Conservation (phyloP, 176 grass and related monocot species). For the Musa beccarii region DNA sequence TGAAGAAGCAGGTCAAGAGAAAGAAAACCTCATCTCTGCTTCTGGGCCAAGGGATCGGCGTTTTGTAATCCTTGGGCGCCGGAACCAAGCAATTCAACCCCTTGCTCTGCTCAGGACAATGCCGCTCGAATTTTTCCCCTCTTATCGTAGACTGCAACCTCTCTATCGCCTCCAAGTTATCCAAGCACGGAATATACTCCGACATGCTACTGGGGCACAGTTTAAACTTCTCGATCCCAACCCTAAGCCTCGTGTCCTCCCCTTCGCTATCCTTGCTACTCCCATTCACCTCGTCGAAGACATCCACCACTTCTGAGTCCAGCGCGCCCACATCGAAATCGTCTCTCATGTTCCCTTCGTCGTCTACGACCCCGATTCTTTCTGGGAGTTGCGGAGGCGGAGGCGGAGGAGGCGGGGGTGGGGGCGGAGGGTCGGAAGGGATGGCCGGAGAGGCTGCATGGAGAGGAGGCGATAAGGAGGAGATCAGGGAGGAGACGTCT, state of each 20-base stretch:
- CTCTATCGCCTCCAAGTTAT: constrained; percentile 74
- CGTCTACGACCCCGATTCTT: constrained; percentile 54
- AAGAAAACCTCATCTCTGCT: constrained; percentile 83
- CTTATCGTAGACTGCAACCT: constrained; percentile 43
- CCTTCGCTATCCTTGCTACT: constrained; percentile 14
- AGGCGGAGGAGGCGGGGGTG: constrained; percentile 19
- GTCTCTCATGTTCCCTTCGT: constrained; percentile 60
- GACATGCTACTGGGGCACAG: constrained; percentile 52
- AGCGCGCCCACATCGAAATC: constrained; percentile 43
- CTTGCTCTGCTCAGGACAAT: constrained; percentile 64
- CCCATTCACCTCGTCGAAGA: constrained; percentile 11
- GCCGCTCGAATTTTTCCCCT: constrained; percentile 77
- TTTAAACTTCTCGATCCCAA: constrained; percentile 37
- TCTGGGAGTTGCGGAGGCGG: constrained; percentile 26
- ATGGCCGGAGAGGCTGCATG: background rate
- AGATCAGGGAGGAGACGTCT: background rate
- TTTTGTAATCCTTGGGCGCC: constrained; percentile 59
- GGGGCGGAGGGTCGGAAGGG: background rate
- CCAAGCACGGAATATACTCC: constrained; percentile 91
- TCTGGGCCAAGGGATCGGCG: constrained; percentile 68
- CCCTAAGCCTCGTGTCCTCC: constrained; percentile 12
- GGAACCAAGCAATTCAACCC: constrained; percentile 64
- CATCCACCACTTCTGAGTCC: constrained; percentile 33
- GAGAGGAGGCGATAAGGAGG: background rate
- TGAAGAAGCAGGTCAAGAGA: constrained; percentile 11